phyloP scores from a whole-genome alignment of 2,329 filamentous ascomycete genomes.

The Colletotrichum tofieldiae region DNA sequence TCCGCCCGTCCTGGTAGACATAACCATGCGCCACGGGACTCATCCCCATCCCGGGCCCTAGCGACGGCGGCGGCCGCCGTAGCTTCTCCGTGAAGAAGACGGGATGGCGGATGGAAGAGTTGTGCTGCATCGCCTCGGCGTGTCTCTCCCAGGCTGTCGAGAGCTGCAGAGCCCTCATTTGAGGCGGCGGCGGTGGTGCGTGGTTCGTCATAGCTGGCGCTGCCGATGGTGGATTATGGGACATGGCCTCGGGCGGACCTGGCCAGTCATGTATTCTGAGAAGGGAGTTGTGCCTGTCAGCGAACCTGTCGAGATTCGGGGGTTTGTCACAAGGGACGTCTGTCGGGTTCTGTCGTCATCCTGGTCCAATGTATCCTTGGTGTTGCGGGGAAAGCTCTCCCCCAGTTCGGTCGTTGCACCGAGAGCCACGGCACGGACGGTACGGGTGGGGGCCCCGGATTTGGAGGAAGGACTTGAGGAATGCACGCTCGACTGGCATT shows the following conservation, averaged over 20 bases:
- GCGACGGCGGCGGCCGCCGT: constrained; percentile 66
- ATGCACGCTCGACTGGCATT: constrained; percentile 5
- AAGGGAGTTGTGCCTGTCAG: background rate
- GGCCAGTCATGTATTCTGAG: background rate
- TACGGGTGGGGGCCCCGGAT: constrained; percentile 17
- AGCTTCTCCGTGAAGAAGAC: constrained; percentile 82
- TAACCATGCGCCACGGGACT: constrained; percentile 75
- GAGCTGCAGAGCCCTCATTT: constrained; percentile 26
- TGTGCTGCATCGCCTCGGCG: constrained; percentile 53
- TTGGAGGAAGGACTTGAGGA: background rate
- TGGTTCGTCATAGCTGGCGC: constrained; percentile 27
- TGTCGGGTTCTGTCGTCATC: constrained; percentile 36
- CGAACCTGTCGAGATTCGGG: background rate
- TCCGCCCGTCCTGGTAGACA: constrained; percentile 66
- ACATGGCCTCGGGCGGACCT: background rate
- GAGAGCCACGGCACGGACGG: constrained; percentile 14
- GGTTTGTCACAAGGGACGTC: background rate
- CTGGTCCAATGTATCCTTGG: background rate
- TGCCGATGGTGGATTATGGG: background rate
- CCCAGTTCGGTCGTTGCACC: background rate
- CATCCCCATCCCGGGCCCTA: constrained; percentile 44
- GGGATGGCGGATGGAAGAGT: constrained; percentile 77
- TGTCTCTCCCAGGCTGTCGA: constrained; percentile 49
- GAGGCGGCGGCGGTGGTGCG: background rate
- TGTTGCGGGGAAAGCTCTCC: constrained; percentile 39